phyloP scores from a whole-genome alignment of 176 grass and related monocot genomes.

The Aechmea fasciata region DNA sequence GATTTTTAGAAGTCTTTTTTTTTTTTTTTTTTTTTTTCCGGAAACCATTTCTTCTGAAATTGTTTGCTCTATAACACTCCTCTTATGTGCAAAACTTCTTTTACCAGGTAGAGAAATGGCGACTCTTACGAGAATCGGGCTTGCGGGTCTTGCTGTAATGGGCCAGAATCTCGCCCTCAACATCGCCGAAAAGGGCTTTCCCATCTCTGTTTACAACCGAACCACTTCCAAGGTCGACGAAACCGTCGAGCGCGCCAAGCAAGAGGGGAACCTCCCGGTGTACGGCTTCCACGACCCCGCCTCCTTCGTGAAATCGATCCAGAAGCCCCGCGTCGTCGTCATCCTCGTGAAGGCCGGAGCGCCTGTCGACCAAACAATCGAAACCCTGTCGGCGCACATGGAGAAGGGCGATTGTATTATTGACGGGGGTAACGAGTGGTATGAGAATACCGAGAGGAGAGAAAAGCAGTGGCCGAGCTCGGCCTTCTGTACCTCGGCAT shows the following conservation, averaged over 20 bases:
- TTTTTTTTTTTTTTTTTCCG: not conserved
- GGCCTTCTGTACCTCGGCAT: constrained; percentile 75
- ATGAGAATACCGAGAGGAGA: constrained; percentile 84
- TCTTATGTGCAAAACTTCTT: not conserved
- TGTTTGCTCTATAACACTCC: not conserved
- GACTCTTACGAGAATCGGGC: constrained; percentile 54
- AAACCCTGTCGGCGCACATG: constrained; percentile 51
- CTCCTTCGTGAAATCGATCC: constrained; percentile 65
- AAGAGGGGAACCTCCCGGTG: constrained; percentile 56
- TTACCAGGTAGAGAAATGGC: constrained; percentile 21
- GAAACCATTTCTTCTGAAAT: not conserved
- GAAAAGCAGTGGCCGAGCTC: constrained; percentile 57
- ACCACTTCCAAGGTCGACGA: constrained; percentile 82
- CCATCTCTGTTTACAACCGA: constrained; percentile 81
- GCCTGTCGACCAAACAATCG: constrained; percentile 77
- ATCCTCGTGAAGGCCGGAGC: constrained; percentile 81
- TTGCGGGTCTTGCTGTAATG: constrained; percentile 66
- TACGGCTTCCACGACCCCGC: constrained; percentile 56
- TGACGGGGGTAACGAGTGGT: constrained; percentile 80
- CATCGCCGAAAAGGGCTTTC: constrained; percentile 74
- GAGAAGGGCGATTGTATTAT: constrained; percentile 72
- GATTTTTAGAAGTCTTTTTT: not conserved
- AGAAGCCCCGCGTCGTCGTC: constrained; percentile 70
- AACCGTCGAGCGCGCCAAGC: constrained; percentile 47
- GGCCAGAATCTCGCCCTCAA: constrained; percentile 81